Evolutionary conservation across 2,329 filamentous ascomycete genomes (phyloP).

Genomic region (Botrytis pseudocinerea): DNA sequence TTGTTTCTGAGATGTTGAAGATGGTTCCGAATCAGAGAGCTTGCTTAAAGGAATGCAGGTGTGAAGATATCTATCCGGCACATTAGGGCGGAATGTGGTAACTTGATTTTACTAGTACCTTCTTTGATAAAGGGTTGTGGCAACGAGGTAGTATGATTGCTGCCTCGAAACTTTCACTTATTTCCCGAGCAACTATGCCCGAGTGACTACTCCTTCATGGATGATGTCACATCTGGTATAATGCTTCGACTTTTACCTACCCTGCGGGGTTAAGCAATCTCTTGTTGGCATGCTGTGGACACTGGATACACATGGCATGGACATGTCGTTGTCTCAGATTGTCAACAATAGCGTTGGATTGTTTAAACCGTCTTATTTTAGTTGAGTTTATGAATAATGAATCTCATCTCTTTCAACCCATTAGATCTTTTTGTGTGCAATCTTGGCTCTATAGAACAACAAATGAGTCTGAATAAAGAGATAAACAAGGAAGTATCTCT

Average conservation of each 20-base stretch:
- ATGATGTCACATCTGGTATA: background rate
- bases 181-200: background rate
- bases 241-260: background rate
- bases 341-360: background rate
- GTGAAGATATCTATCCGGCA: too few species aligned
- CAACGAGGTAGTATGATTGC: background rate
- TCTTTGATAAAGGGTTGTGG: background rate
- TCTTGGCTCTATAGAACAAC: background rate
- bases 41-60: background rate
- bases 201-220: background rate
- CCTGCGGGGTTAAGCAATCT: background rate
- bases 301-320: background rate
- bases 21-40: background rate
- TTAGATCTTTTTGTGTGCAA: fast-evolving
- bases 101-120: background rate
- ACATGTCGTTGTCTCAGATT: background rate
- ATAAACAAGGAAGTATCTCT: background rate
- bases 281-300: background rate
- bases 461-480: too few species aligned
- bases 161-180: background rate
- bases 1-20: background rate
- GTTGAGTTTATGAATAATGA: background rate
- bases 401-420: background rate
- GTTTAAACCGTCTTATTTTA: background rate
- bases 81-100: background rate